Evolutionary conservation across 2,329 filamentous ascomycete genomes (phyloP), one percentile per base, ranked within the genome.

Genomic region (Fusarium setosum): DNA sequence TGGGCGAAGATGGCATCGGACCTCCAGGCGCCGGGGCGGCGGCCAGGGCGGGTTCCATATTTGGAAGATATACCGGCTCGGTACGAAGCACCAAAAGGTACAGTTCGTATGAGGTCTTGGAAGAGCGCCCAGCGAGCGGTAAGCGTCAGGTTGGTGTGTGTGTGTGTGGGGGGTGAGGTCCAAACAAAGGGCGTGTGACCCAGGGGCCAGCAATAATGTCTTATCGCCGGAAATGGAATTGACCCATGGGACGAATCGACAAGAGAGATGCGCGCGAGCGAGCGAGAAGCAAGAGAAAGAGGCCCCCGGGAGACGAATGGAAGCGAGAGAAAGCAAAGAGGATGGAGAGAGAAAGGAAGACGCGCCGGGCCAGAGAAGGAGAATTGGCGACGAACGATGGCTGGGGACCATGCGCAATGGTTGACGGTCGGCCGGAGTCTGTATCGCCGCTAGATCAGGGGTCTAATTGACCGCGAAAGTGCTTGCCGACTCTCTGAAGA

Each of bases 41-140:
- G 55, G 65, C 59, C 65, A 65, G 69, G 64, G 62, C 61, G 37
- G 65, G 57, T 63, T 72, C 71, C 68, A 71, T 72, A 63, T 70
- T 70, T 58, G 62, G 67, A 54, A 59, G 59, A 60, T 70, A 68
- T 68, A 68, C 65, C 63, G 65, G 53, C 37, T 55, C 64, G 60
- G 61, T 64, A 65, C 54, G 20, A 59, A 55, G 34, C 37, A 63
- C 59, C 64, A 47, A 51, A 57, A 51, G 50, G 51, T 58, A 66
- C 53, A 47, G 41, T 62, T 65, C 52, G 52, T 53, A 37, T 49
- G 56, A 68, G 42, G 44, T 48, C 60, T 56, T 61, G 60, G 44
- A 50, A 58, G 51, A 61, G 47, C 40, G 18, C 52, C 38, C 24
- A 26, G 42, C 42, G 31, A 45, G 62, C 58, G 63, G 55, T 41